Evolutionary conservation across 305 asterid species (phyloP).

Genomic region (Coffea humblotiana): DNA sequence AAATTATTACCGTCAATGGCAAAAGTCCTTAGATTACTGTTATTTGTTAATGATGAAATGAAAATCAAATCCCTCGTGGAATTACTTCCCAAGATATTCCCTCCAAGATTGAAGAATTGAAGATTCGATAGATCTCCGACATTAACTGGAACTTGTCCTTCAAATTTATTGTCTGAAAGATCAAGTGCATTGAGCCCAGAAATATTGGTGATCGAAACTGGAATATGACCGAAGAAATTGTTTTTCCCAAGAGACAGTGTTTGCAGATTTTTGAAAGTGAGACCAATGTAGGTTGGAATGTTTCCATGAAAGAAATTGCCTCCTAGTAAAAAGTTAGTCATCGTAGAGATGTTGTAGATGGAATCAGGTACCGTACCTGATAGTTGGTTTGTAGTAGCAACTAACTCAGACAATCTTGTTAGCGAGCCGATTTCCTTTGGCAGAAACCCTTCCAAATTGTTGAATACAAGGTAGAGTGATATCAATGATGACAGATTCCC

Average conservation of each 20-base stretch:
- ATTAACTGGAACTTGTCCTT: not conserved
- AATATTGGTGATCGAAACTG: slow-evolving; percentile 12
- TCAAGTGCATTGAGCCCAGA: not conserved
- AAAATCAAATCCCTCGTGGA: not conserved
- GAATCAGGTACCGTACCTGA: not conserved
- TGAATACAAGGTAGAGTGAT: too few species aligned
- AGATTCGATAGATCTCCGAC: not conserved
- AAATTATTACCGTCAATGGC: not conserved
- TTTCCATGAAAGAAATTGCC: not conserved
- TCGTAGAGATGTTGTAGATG: not conserved
- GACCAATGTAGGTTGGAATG: not conserved
- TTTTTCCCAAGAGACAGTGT: not conserved
- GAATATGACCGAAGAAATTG: slow-evolving; percentile 9
- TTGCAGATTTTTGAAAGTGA: not conserved
- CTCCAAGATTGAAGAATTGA: not conserved
- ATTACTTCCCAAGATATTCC: not conserved
- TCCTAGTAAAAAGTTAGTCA: not conserved
- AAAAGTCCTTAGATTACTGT: not conserved
- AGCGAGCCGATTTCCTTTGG: not conserved
- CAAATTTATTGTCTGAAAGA: not conserved
- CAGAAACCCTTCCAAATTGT: too few species aligned
- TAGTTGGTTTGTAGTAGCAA: too few species aligned
- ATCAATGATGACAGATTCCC: too few species aligned
- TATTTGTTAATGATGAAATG: not conserved
- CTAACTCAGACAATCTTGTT: not conserved